Conservation (phyloP, 768 basidiomycete species). For the Leccinum subgranulosum region DNA sequence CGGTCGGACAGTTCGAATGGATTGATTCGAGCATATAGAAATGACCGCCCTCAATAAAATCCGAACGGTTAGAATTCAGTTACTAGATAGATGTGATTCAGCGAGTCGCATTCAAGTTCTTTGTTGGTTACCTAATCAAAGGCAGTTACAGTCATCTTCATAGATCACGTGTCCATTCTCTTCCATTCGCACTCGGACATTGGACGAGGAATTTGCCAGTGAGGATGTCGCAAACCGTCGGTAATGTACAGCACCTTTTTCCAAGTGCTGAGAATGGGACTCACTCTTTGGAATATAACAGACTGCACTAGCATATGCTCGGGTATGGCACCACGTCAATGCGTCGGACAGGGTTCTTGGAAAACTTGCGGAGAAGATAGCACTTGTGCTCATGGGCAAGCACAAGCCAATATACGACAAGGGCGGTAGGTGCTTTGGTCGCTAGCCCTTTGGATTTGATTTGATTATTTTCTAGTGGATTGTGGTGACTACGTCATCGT, state of each 20-base stretch:
- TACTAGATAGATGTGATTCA: neutral
- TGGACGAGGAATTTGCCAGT: neutral
- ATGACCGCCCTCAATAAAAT: neutral
- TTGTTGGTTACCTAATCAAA: neutral
- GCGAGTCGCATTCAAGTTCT: too few relatives aligned
- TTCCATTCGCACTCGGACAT: neutral
- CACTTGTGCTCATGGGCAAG: slow-evolving; percentile 96
- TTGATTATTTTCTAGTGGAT: slow-evolving; percentile 59
- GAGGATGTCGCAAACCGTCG: slow-evolving; percentile 76
- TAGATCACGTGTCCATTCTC: neutral
- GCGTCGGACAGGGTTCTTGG: slow-evolving; percentile 90
- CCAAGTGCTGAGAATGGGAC: neutral
- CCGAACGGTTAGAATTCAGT: neutral
- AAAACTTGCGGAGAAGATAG: slow-evolving; percentile 91
- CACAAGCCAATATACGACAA: slow-evolving; percentile 98
- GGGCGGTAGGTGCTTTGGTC: slow-evolving; percentile 51
- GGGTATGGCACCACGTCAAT: slow-evolving; percentile 95
- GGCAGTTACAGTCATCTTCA: neutral
- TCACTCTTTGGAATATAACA: slow-evolving; percentile 30
- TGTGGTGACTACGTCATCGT: slow-evolving; percentile 98
- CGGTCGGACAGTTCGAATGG: neutral
- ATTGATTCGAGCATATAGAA: neutral
- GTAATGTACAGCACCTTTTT: slow-evolving; percentile 54
- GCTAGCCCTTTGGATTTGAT: neutral
- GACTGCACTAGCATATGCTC: slow-evolving; percentile 95